phyloP scores from a whole-genome alignment of 805 yeast species.

The Wickerhamiella shivajii region DNA sequence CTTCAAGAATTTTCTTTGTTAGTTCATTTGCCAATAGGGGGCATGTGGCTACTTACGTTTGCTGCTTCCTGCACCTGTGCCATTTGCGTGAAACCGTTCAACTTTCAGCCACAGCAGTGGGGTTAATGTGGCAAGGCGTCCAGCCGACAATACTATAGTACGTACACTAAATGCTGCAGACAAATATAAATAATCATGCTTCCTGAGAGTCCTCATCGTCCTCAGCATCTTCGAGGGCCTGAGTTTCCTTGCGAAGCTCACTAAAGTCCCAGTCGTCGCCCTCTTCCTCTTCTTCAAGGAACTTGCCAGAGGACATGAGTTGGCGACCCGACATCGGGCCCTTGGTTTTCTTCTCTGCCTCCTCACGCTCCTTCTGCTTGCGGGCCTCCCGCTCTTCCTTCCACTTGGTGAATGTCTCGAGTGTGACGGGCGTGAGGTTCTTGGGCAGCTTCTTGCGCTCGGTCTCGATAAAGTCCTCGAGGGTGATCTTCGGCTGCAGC shows the following conservation, averaged over 20 bases:
- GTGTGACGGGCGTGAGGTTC: constrained; percentile 67
- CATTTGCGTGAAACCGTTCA: too few species aligned
- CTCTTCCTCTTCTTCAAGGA: constrained; percentile 21
- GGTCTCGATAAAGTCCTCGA: constrained; percentile 90
- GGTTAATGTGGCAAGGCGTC: too few species aligned
- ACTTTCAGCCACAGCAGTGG: too few species aligned
- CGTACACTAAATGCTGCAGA: too few species aligned
- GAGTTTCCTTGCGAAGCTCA: constrained; percentile 25
- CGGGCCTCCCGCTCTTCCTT: constrained; percentile 51
- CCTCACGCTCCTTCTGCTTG: constrained; percentile 30
- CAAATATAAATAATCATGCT: too few species aligned
- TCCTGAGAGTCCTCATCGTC: constrained; percentile 8
- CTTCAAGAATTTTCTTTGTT: constrained; percentile 10
- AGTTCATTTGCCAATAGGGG: too few species aligned
- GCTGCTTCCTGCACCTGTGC: too few species aligned
- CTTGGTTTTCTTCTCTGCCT: constrained; percentile 28
- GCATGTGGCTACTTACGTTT: too few species aligned
- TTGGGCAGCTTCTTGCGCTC: constrained; percentile 77
- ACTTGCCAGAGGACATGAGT: constrained; percentile 28
- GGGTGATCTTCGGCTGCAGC: constrained; percentile 72
- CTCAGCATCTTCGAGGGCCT: constrained; percentile 11
- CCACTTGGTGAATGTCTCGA: constrained; percentile 72
- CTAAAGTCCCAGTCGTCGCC: constrained; percentile 26
- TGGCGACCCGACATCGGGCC: constrained; percentile 24
- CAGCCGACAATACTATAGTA: too few species aligned